Evolutionary conservation across 768 basidiomycete species (phyloP).

Genomic region (Pulveroboletus sp.): DNA sequence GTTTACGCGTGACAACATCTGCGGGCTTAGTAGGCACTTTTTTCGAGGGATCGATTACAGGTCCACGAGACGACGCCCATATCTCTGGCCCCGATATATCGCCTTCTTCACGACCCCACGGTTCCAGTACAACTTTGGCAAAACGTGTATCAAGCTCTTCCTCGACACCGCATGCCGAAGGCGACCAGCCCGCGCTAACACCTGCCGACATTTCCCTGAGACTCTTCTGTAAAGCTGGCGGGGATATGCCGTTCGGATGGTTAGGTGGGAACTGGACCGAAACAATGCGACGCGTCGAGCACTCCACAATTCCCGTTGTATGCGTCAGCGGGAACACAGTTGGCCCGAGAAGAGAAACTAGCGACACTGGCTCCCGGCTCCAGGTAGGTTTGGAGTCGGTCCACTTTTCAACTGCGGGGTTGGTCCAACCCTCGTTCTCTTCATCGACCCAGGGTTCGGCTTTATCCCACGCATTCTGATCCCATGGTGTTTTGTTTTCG

Average conservation of each 20-base stretch:
- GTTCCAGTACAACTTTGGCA: slow-evolving; percentile 49
- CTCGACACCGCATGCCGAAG: slow-evolving; percentile 38
- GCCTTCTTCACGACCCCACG: slow-evolving; percentile 48
- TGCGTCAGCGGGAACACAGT: slow-evolving; percentile 60
- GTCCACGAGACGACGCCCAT: slow-evolving; percentile 37
- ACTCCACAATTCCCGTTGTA: slow-evolving; percentile 62
- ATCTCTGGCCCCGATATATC: slow-evolving; percentile 38
- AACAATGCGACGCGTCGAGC: slow-evolving; percentile 57
- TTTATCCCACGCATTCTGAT: slow-evolving; percentile 13
- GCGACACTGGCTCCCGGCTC: slow-evolving; percentile 19
- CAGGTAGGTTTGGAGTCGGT: slow-evolving; percentile 20
- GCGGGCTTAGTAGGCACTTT: slow-evolving; percentile 3
- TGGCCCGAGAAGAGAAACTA: slow-evolving; percentile 51
- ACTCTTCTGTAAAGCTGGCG: neutral
- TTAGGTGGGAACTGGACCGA: slow-evolving; percentile 40
- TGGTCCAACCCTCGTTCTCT: slow-evolving; percentile 4
- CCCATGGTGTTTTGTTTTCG: slow-evolving; percentile 10
- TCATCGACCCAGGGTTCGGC: slow-evolving; percentile 3
- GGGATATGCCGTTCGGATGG: slow-evolving; percentile 13
- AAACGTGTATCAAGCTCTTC: slow-evolving; percentile 45
- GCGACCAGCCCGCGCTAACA: slow-evolving; percentile 7
- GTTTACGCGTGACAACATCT: slow-evolving; percentile 12
- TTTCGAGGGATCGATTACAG: slow-evolving; percentile 23
- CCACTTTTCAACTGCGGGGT: slow-evolving; percentile 8
- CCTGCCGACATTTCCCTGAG: slow-evolving; percentile 6